Percentiles rank a stretch among this genome's conserved stretches.
These are phyloP conservation scores for Blepharisma stoltei DNA, from an alignment of 73 alveolate genomes.

Conservation along the genomic window DNA sequence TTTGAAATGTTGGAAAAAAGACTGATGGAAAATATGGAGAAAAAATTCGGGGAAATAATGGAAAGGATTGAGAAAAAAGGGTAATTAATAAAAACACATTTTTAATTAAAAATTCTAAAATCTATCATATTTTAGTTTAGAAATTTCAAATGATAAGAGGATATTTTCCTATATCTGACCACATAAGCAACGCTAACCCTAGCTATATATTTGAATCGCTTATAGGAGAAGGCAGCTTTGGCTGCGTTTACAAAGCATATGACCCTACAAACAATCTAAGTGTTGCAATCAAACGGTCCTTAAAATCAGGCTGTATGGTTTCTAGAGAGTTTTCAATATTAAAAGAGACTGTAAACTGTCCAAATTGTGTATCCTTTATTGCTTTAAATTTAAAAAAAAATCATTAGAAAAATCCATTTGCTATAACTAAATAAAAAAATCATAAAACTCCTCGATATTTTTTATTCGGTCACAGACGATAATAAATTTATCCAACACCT, in stretches of 20 bases:
- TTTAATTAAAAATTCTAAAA: too few relatives aligned
- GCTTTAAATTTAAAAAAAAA: too few relatives aligned
- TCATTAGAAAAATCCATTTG: too few relatives aligned
- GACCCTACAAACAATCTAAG: conserved; percentile 48
- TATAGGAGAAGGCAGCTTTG: conserved; percentile 42
- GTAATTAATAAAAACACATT: too few relatives aligned
- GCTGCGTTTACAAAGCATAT: conserved; percentile 74
- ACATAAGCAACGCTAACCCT: not conserved
- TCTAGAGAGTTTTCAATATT: conserved; percentile 72
- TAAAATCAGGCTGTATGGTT: conserved; percentile 71
- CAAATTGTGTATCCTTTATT: conserved; percentile 44
- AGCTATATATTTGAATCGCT: not conserved
- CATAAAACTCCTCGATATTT: conserved; percentile 46
- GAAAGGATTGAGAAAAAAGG: too few relatives aligned
- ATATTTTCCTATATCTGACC: too few relatives aligned
- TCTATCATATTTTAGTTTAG: too few relatives aligned
- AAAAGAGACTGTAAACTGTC: conserved; percentile 60
- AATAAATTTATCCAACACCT: conserved; percentile 85
- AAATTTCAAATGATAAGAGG: too few relatives aligned
- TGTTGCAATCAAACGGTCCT: conserved; percentile 77
- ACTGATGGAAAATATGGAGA: too few relatives aligned
- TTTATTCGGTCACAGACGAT: conserved; percentile 82
- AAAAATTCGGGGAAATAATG: too few relatives aligned
- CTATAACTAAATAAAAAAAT: too few relatives aligned
- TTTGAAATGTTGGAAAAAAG: too few relatives aligned